Conservation (phyloP, 345 rosid genomes). For the Citrus cavaleriei region DNA sequence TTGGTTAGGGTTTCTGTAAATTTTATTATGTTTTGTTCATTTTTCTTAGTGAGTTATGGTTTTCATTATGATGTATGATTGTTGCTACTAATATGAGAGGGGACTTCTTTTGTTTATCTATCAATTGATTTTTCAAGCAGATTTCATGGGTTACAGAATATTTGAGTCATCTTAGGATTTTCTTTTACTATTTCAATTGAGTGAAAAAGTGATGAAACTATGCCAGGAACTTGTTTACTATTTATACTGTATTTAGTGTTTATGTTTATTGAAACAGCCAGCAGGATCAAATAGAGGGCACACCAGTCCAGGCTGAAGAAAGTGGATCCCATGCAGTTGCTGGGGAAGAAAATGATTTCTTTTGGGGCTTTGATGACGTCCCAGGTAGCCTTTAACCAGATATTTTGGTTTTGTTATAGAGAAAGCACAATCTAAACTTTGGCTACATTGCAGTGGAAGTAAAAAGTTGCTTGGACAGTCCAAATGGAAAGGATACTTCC, state of each 20-base stretch:
- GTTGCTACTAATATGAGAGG: background rate
- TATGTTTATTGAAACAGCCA: conserved; percentile 43
- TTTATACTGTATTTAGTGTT: background rate
- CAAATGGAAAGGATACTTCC: conserved; percentile 45
- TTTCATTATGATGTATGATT: background rate
- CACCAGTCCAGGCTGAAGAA: conserved; percentile 36
- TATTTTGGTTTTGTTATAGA: conserved; percentile 3
- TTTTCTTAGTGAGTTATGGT: background rate
- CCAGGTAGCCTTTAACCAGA: conserved; percentile 44
- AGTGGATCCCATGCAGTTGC: conserved; percentile 32
- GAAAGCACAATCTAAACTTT: background rate
- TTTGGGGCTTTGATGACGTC: conserved; percentile 77
- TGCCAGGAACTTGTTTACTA: background rate
- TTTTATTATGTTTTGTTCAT: background rate
- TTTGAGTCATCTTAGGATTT: background rate
- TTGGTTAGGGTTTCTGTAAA: background rate
- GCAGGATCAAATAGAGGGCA: conserved; percentile 49
- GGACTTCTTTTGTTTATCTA: background rate
- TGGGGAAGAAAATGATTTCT: conserved; percentile 61
- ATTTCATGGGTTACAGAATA: background rate
- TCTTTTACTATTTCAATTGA: background rate
- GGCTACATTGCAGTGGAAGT: conserved; percentile 54
- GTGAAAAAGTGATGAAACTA: background rate
- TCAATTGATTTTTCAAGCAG: background rate
- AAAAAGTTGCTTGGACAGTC: conserved; percentile 68